These are phyloP conservation scores for Diplodia intermedia DNA, from an alignment of 2,329 filamentous ascomycete genomes.

Conservation along the genomic window DNA sequence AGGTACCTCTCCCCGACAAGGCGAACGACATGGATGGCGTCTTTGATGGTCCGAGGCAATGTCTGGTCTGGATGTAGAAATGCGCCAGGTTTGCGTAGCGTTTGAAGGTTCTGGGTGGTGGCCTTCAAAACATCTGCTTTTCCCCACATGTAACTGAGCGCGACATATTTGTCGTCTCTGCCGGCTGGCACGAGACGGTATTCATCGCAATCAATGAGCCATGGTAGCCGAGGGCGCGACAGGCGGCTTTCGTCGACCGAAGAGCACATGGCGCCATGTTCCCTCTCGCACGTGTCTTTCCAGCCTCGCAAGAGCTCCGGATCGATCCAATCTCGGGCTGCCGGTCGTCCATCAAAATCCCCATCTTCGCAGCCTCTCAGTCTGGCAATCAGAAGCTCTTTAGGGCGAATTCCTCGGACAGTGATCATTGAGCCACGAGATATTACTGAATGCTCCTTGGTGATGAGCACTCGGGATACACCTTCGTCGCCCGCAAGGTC, in stretches of 20 bases:
- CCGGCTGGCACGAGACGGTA: not conserved
- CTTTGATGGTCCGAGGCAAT: constrained; percentile 25
- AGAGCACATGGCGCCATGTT: not conserved
- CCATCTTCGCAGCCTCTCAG: not conserved
- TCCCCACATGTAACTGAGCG: constrained; percentile 6
- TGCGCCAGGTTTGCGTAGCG: not conserved
- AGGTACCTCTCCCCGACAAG: constrained; percentile 30
- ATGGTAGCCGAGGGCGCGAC: not conserved
- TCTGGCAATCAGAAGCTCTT: too few relatives aligned
- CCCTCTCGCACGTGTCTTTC: not conserved
- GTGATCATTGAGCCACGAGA: too few relatives aligned
- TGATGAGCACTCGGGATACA: too few relatives aligned
- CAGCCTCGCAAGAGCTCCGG: not conserved
- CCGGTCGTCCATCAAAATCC: not conserved
- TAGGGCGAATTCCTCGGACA: too few relatives aligned
- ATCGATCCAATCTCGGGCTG: too few relatives aligned
- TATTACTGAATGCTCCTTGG: too few relatives aligned
- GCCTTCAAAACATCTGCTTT: not conserved
- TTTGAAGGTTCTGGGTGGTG: not conserved
- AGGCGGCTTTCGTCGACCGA: not conserved
- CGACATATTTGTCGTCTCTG: not conserved
- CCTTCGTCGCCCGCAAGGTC: too few relatives aligned
- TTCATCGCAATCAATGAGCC: not conserved
- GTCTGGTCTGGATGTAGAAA: not conserved
- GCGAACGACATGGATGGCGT: constrained; percentile 31